phyloP scores from a whole-genome alignment of 2,329 filamentous ascomycete genomes.

The Calonectria hawksworthii region DNA sequence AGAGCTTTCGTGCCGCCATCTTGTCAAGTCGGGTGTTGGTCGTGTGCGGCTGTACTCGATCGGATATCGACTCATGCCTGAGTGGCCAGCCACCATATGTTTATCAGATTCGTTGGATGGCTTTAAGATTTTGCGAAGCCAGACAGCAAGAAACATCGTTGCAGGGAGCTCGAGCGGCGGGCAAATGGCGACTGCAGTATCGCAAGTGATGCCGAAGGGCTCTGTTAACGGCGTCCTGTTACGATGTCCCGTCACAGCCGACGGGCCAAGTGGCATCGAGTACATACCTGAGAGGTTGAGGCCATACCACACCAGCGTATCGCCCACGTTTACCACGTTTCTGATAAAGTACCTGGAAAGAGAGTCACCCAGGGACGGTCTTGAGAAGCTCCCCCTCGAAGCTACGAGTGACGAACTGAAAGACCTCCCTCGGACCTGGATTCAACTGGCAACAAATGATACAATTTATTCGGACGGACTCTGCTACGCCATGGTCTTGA shows the following conservation, averaged over 20 bases:
- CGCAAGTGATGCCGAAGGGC: conserved; percentile 47
- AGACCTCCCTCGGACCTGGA: conserved; percentile 58
- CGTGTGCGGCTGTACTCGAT: conserved; percentile 58
- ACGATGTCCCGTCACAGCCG: conserved; percentile 63
- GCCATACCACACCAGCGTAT: conserved; percentile 56
- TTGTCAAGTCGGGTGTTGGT: conserved; percentile 50
- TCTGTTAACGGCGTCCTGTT: conserved; percentile 58
- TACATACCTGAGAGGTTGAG: conserved; percentile 55
- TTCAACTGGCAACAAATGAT: conserved; percentile 66
- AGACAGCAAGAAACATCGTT: conserved; percentile 49
- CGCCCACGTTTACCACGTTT: conserved; percentile 54
- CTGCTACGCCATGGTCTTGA: conserved; percentile 62
- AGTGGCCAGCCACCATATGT: conserved; percentile 55
- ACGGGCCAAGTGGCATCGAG: conserved; percentile 54
- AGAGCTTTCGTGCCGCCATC: conserved; percentile 61
- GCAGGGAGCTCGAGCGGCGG: conserved; percentile 64
- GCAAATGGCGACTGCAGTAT: conserved; percentile 61
- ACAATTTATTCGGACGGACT: conserved; percentile 65
- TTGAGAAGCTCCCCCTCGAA: conserved; percentile 59
- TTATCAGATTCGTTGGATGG: conserved; percentile 58
- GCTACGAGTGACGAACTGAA: conserved; percentile 45
- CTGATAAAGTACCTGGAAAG: conserved; percentile 50
- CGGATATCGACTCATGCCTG: conserved; percentile 61
- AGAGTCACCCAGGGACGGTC: conserved; percentile 55
- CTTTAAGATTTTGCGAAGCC: conserved; percentile 42